These are phyloP conservation scores for Solanum virginianum DNA, from an alignment of 257 asterid genomes.

Conservation along the genomic window DNA sequence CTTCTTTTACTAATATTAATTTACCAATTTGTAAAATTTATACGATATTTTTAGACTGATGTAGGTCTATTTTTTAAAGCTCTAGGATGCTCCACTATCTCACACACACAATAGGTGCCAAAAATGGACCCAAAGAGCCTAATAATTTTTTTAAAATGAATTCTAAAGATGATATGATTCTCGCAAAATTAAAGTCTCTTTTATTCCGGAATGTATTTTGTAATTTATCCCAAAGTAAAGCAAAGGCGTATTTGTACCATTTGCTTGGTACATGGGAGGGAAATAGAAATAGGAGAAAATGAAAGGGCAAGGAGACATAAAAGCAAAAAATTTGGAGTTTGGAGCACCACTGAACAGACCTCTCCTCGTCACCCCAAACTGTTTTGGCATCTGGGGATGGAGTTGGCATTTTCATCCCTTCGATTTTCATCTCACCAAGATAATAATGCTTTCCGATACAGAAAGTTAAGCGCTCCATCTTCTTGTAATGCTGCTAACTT, in stretches of 20 bases:
- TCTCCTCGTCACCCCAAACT: not conserved
- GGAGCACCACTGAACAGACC: not conserved
- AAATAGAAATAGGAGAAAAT: not conserved
- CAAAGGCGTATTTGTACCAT: not conserved
- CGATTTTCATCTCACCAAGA: slow-evolving; percentile 2
- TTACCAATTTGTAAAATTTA: not conserved
- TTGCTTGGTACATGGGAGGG: not conserved
- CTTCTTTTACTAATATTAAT: not conserved
- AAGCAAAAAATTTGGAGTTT: not conserved
- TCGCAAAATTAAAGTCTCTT: not conserved
- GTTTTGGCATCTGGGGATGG: slow-evolving; percentile 23
- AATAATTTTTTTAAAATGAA: not conserved
- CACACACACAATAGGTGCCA: not conserved
- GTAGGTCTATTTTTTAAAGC: not conserved
- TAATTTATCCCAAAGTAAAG: not conserved
- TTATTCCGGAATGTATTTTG: not conserved
- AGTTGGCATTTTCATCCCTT: slow-evolving; percentile 31
- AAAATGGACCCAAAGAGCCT: not conserved
- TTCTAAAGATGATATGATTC: fast-evolving
- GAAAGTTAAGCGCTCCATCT: slow-evolving; percentile 3
- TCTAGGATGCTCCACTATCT: not conserved
- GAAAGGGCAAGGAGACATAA: not conserved
- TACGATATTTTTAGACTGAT: not conserved
- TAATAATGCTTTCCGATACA: not conserved
- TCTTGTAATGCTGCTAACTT: slow-evolving; percentile 7